phyloP scores from a whole-genome alignment of 805 yeast species.

The Babjeviella inositovora region DNA sequence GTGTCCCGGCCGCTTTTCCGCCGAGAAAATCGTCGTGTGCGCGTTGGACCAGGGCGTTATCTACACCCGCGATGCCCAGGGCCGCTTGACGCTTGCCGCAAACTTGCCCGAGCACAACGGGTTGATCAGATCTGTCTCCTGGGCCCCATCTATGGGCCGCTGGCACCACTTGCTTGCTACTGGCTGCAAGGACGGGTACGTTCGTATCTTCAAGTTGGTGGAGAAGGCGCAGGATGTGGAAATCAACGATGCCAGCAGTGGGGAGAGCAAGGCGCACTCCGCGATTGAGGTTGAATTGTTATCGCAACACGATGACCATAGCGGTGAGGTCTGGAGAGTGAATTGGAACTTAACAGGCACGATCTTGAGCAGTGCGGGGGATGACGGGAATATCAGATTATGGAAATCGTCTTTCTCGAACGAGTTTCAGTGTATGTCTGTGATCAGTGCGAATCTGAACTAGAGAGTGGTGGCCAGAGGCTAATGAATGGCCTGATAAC shows the following conservation, averaged over 20 bases:
- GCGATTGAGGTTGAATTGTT: constrained; percentile 34
- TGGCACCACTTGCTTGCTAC: constrained; percentile 82
- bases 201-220: constrained; percentile 65
- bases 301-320: constrained; percentile 61
- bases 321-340: constrained; percentile 90
- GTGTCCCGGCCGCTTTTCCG: constrained; percentile 77
- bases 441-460: constrained; percentile 29
- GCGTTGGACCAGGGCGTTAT: constrained; percentile 80
- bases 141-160: constrained; percentile 97
- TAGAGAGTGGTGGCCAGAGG: no score
- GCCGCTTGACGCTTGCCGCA: constrained; percentile 38
- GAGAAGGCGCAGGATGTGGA: constrained; percentile 25
- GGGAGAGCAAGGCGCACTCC: constrained; percentile 5
- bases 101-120: constrained; percentile 76
- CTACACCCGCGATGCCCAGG: constrained; percentile 32
- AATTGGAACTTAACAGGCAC: constrained; percentile 94
- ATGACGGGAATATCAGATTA: constrained; percentile 79
- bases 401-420: constrained; percentile 84
- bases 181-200: constrained; percentile 88
- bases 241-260: no score
- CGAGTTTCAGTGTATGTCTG: constrained; percentile 86
- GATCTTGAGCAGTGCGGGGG: constrained; percentile 84
- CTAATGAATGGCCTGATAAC: no score
- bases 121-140: constrained; percentile 70
- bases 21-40: constrained; percentile 70